Conservation (phyloP, 2,329 filamentous ascomycete species). For the Pseudogymnoascus sp. region DNA sequence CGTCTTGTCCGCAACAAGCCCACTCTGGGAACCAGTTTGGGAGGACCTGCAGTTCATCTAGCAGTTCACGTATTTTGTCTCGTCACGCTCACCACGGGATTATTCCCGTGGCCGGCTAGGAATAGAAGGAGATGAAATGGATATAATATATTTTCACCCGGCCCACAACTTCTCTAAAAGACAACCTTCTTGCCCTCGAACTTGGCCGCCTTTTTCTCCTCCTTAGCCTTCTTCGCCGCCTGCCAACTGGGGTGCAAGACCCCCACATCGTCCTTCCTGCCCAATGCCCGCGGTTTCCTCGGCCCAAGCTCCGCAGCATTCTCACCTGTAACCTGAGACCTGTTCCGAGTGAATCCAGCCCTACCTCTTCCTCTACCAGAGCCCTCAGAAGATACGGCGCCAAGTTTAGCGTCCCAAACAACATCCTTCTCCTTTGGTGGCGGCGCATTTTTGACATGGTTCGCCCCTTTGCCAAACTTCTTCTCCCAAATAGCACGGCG, state of each 20-base stretch:
- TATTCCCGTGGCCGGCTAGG: background rate
- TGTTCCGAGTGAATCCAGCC: constrained; percentile 12
- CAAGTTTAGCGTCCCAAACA: constrained; percentile 53
- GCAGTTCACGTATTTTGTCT: constrained; percentile 19
- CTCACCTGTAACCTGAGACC: constrained; percentile 20
- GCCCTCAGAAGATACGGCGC: constrained; percentile 32
- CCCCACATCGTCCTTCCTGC: constrained; percentile 42
- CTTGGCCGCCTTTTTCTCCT: constrained; percentile 42
- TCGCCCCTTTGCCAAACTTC: constrained; percentile 64
- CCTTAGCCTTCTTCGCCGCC: constrained; percentile 51
- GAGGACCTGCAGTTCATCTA: constrained; percentile 24
- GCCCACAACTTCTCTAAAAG: constrained; percentile 40
- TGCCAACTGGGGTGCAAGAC: constrained; percentile 57
- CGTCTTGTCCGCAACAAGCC: constrained; percentile 14
- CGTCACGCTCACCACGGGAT: background rate
- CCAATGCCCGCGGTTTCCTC: constrained; percentile 18
- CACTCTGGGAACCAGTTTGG: constrained; percentile 12
- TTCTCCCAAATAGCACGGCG: constrained; percentile 73
- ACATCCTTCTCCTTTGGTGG: constrained; percentile 33
- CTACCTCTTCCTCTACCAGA: constrained; percentile 9
- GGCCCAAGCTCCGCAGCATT: constrained; percentile 23
- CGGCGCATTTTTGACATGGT: constrained; percentile 26
- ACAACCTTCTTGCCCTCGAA: constrained; percentile 53
- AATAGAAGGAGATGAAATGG: background rate
- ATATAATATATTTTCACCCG: background rate